These are phyloP conservation scores for Uronychia binucleata DNA, from an alignment of 73 alveolate genomes.

Conservation along the genomic window DNA sequence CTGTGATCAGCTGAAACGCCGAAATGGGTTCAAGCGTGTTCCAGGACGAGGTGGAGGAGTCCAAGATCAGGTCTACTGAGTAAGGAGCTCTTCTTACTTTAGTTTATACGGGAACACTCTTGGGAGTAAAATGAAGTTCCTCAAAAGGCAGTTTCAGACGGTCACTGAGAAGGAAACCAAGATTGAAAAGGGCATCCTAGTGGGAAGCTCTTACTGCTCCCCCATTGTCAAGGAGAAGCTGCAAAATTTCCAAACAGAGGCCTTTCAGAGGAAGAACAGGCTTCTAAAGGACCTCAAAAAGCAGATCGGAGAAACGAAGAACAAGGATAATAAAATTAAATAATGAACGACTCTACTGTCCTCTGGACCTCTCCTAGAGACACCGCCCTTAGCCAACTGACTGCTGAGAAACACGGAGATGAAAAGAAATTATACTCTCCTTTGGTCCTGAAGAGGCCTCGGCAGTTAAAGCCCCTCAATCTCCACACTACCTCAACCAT, in stretches of 20 bases:
- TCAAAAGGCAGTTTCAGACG: background rate
- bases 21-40: background rate
- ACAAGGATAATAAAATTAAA: no score
- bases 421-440: no score
- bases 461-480: no score
- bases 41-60: background rate
- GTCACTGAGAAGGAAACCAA: background rate
- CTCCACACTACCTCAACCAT: no score
- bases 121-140: background rate
- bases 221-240: background rate
- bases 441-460: no score
- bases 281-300: background rate
- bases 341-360: background rate
- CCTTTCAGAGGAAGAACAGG: background rate
- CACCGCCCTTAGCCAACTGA: no score
- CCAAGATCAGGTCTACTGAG: background rate
- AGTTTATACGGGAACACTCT: background rate
- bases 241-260: background rate
- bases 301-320: background rate
- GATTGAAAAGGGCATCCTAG: background rate
- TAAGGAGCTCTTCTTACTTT: background rate
- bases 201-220: background rate
- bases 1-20: background rate
- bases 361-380: no score
- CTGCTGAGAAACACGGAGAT: no score